Base-by-base conservation (phyloP, 371 early-diverging fungal genomes). In the Syncephalis plumigaleata region DNA sequence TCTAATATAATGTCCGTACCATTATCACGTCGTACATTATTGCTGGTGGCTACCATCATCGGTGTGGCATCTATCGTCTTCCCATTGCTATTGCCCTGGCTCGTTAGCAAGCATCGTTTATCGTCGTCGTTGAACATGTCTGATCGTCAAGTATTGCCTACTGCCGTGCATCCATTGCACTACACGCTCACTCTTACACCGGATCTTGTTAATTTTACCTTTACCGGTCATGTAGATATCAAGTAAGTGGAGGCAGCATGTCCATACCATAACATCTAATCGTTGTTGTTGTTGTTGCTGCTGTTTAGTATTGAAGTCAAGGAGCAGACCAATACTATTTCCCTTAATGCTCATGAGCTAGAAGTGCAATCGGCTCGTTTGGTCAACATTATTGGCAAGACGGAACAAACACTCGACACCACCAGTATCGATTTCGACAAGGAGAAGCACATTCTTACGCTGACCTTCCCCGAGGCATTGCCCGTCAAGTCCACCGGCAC, bases 171-270 rank as follows among this genome's bases (percentile, higher is more conserved):
- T 37, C 91, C 91, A 22, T 50, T 65, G 36, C 84, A 90, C 63
- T 91, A 91, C 62, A 66, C 60, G 44, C 56, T 91, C 15, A 61
- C 64, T 39, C 49, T 91, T 43, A 70, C 64, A 18, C 88, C 90
- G 3, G 67, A 85, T 57, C 55, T 86, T 23, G 66, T 59, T 15
- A 60, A 67, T 8, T 82, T 84, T 60, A 67, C 58, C 23, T 87
- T 78, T 53, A 53, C 61, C 8, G 91, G 91, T 21, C 39, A 54
- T 50, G 62, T 58, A 16, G 53, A 54, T 46, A 62, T 58, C 42
- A 52, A 52, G 62, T 62, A 58, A 51, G 55, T 54, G 22, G n/a
- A n/a, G n/a, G n/a, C n/a, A n/a, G n/a, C n/a, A n/a, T n/a, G n/a
- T n/a, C n/a, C n/a, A n/a, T n/a, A n/a, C n/a, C n/a, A n/a, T n/a